These are phyloP conservation scores for Ophiostoma populinum DNA, from an alignment of 2,329 filamentous ascomycete genomes.

Conservation along the genomic window DNA sequence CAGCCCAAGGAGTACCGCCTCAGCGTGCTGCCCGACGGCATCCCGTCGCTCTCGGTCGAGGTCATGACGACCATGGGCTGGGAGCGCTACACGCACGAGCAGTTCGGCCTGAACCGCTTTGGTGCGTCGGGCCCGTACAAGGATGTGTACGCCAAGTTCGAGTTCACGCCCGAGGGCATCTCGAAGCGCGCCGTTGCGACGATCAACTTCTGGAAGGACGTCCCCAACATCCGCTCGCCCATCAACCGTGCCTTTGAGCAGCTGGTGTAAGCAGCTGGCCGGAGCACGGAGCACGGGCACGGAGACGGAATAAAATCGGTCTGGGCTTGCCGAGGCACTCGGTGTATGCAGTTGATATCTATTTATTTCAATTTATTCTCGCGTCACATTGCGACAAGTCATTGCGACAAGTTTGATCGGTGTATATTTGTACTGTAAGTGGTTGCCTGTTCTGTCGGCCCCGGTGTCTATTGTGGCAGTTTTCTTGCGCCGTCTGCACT, in stretches of 20 bases:
- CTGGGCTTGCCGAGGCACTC: too few species aligned
- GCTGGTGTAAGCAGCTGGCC: conserved; percentile 74
- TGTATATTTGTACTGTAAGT: too few species aligned
- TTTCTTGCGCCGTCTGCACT: neutral
- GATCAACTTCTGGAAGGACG: conserved; percentile 93
- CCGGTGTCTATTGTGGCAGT: too few species aligned
- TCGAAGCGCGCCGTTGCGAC: conserved; percentile 86
- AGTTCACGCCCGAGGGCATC: conserved; percentile 95
- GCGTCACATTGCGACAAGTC: neutral
- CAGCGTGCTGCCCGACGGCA: conserved; percentile 80
- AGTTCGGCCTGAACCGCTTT: conserved; percentile 98
- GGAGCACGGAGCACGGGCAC: too few species aligned
- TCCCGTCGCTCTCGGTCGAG: conserved; percentile 85
- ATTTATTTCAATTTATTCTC: conserved; percentile 2
- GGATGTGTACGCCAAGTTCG: conserved; percentile 96
- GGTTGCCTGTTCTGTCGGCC: too few species aligned
- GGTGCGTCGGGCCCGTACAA: conserved; percentile 95
- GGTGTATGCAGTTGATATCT: conserved; percentile 5
- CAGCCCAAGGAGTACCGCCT: conserved; percentile 93
- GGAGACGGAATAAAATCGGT: too few species aligned
- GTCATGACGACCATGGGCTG: conserved; percentile 95
- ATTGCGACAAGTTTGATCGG: too few species aligned
- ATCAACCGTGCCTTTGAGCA: conserved; percentile 97
- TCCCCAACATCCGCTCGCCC: conserved; percentile 77
- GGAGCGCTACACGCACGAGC: conserved; percentile 98